These are phyloP conservation scores for Penicillium antarcticum DNA, from an alignment of 495 filamentous ascomycete genomes.

Conservation along the genomic window DNA sequence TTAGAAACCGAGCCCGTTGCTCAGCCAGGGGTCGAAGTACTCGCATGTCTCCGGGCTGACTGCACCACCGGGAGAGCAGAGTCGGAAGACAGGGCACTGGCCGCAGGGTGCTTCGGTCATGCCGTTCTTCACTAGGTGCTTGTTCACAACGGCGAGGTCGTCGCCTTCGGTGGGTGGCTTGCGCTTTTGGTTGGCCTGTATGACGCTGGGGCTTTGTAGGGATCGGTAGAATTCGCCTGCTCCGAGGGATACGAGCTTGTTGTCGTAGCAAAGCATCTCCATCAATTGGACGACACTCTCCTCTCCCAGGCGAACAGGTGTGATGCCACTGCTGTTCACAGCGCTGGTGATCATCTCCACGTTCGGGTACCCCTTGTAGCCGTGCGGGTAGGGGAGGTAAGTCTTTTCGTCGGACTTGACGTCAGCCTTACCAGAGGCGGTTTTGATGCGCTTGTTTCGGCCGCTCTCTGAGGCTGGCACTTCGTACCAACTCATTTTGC, in stretches of 20 bases:
- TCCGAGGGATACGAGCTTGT: conserved; percentile 52
- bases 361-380: conserved; percentile 73
- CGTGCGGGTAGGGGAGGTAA: conserved; percentile 63
- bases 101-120: conserved; percentile 90
- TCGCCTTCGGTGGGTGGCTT: conserved; percentile 28
- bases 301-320: conserved; percentile 60
- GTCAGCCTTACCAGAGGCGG: conserved; percentile 31
- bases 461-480: conserved; percentile 23
- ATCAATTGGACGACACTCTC: conserved; percentile 77
- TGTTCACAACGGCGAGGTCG: conserved; percentile 18
- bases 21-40: conserved; percentile 84
- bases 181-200: conserved; percentile 39
- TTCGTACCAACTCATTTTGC: conserved; percentile 64
- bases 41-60: conserved; percentile 87
- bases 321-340: conserved; percentile 63
- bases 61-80: conserved; percentile 83
- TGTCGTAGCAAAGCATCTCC: conserved; percentile 83
- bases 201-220: conserved; percentile 35
- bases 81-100: conserved; percentile 85
- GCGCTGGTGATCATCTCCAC: conserved; percentile 65
- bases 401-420: conserved; percentile 31
- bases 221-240: conserved; percentile 52
- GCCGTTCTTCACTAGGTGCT: conserved; percentile 51
- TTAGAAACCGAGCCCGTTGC: conserved; percentile 37
- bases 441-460: conserved; percentile 43